Base-by-base conservation (phyloP, 495 filamentous ascomycete species). In the Neurospora terricola region DNA sequence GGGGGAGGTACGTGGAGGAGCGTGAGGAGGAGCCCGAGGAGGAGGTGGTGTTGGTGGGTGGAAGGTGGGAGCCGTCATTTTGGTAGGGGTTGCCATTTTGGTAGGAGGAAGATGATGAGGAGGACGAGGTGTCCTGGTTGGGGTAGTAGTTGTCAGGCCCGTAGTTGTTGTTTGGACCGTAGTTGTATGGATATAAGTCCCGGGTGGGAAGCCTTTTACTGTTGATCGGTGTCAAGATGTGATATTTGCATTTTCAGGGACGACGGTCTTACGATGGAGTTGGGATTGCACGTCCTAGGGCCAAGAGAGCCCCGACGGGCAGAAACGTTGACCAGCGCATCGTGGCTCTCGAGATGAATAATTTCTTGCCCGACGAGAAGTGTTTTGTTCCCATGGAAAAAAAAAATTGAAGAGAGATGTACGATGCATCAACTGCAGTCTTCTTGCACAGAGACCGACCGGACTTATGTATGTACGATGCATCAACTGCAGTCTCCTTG, bases 41-140 rank as follows among this genome's bases (percentile, higher is more conserved):
- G 73, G 34, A 78, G 37, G 2, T 70, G 11, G 48, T 4, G 69
- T 74, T 73, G 71, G 68, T 69, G 38, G 70, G 27, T 11, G 48
- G 38, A 5, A 42, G 8, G 69, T 40, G 23, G 18, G 16, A 42
- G 40, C 16, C 40, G 5, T 43, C 18, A 1, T 43, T 43, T 43
- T 43, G 40, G 5, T 43, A 18, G 5, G 14, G 30, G 30, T 34
- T 34, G 34, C 34, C 18, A 4, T 43, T 43, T 43, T 43, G 42
- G 5, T n/a, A 18, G 5, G 14, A 43, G 16, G 42, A 43, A 43
- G 42, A 43, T 0, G 42, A 42, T 18, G 42, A 43, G 18, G 37
- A 0, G 2, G 43, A 54, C 9, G 45, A 54, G n/a, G 45, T 54
- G 9, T 21, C 43, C 10, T 48, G 43, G 43, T 48, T 23, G 7